Evolutionary conservation across 192 early-diverging fungal genomes (phyloP).

Genomic region (Coemansia javaensis): DNA sequence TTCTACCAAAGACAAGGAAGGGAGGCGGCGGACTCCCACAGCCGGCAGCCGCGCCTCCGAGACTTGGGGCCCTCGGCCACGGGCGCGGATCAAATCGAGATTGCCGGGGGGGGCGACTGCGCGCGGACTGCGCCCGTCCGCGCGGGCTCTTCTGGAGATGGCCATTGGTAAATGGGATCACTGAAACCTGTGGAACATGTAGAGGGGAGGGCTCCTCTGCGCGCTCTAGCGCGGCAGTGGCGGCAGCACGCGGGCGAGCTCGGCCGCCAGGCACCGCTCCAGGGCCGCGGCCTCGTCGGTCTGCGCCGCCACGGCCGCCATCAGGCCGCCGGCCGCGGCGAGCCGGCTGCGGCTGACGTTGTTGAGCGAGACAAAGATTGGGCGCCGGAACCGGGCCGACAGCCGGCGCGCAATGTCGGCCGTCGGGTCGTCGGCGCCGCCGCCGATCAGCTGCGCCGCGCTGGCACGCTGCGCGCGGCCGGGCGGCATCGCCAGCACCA

Average conservation of each 20-base stretch:
- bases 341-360: constrained; percentile 9
- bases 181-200: too few relatives aligned
- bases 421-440: constrained; percentile 30
- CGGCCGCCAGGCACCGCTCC: constrained; percentile 32
- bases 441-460: constrained; percentile 29
- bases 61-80: too few relatives aligned
- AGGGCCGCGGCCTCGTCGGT: constrained; percentile 25
- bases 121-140: too few relatives aligned
- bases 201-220: too few relatives aligned
- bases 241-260: constrained; percentile 14
- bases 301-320: constrained; percentile 16
- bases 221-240: too few relatives aligned
- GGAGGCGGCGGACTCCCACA: too few relatives aligned
- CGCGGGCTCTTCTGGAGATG: too few relatives aligned
- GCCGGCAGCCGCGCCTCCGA: too few relatives aligned
- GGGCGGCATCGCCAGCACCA: constrained; percentile 39
- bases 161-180: too few relatives aligned
- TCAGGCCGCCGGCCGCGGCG: constrained; percentile 2
- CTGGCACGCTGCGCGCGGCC: constrained; percentile 11
- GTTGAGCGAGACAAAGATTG: constrained; percentile 32
- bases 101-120: too few relatives aligned
- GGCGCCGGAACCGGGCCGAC: constrained; percentile 32
- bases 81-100: too few relatives aligned
- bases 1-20: background rate
- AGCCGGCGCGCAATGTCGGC: constrained; percentile 29